Evolutionary conservation across 441 rosid genomes (phyloP).

Genomic region (Francoa sonchifolia): DNA sequence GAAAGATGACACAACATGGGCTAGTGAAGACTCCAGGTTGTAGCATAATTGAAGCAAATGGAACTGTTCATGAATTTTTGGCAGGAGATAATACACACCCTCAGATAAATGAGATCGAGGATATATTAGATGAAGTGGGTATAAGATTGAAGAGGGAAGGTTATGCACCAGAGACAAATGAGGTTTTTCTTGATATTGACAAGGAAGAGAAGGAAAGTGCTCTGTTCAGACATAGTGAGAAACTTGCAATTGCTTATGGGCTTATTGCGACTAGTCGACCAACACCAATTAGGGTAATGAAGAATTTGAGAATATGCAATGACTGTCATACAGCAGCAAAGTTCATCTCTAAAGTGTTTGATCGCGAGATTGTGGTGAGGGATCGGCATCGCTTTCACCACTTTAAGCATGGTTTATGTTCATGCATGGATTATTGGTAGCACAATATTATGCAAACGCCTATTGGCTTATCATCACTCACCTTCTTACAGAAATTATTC

Average conservation of each 20-base stretch:
- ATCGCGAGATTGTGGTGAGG: slow-evolving; percentile 26
- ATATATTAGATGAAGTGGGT: slow-evolving; percentile 37
- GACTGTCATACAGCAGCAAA: slow-evolving; percentile 42
- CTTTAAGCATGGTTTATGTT: slow-evolving; percentile 33
- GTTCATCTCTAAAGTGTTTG: slow-evolving; percentile 28
- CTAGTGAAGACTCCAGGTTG: slow-evolving; percentile 48
- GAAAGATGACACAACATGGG: slow-evolving; percentile 31
- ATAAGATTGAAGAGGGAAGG: slow-evolving; percentile 23
- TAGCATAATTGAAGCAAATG: slow-evolving; percentile 45
- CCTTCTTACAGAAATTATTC: too few relatives aligned
- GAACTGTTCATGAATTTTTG: slow-evolving; percentile 39
- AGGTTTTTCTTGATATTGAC: slow-evolving; percentile 39
- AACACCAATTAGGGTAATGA: slow-evolving; percentile 30
- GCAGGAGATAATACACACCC: slow-evolving; percentile 55
- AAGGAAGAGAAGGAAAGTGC: slow-evolving; percentile 35
- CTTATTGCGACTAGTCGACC: slow-evolving; percentile 34
- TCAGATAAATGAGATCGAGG: slow-evolving; percentile 27
- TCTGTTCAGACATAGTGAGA: slow-evolving; percentile 50
- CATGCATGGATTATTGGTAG: slow-evolving; percentile 38
- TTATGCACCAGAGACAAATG: slow-evolving; percentile 38
- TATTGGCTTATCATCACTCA: too few relatives aligned
- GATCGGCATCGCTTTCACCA: slow-evolving; percentile 46
- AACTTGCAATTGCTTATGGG: slow-evolving; percentile 46
- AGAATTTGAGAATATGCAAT: slow-evolving; percentile 37
- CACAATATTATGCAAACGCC: too few relatives aligned